These are phyloP conservation scores for Yamadazyma dushanensis DNA, from an alignment of 1,139 yeast genomes.

Conservation along the genomic window DNA sequence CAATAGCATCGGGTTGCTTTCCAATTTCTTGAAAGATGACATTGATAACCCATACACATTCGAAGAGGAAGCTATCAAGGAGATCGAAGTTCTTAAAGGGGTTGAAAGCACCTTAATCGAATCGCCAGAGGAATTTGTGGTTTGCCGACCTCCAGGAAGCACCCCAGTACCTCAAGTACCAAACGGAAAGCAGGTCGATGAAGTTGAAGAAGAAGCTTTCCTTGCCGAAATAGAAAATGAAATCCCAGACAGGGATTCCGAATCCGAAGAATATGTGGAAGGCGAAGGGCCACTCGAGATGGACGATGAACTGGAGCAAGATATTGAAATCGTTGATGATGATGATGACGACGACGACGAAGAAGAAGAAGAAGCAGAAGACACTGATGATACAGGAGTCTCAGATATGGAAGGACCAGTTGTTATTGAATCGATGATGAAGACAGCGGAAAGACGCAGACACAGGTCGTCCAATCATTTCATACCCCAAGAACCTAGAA, in stretches of 20 bases:
- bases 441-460: neutral
- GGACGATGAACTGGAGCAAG: slow-evolving; percentile 12
- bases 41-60: slow-evolving; percentile 57
- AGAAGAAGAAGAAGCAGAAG: slow-evolving; percentile 10
- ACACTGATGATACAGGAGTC: slow-evolving; percentile 3
- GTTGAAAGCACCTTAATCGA: slow-evolving; percentile 13
- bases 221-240: slow-evolving; percentile 9
- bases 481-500: slow-evolving; percentile 8
- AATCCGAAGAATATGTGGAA: slow-evolving; percentile 12
- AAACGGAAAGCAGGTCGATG: neutral
- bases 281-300: slow-evolving; percentile 14
- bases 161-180: neutral
- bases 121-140: slow-evolving; percentile 1
- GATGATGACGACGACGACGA: slow-evolving; percentile 8
- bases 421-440: neutral
- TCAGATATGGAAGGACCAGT: neutral
- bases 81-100: slow-evolving; percentile 39
- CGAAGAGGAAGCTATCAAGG: slow-evolving; percentile 52
- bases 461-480: neutral
- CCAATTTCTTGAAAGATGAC: slow-evolving; percentile 64
- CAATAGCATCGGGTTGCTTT: slow-evolving; percentile 54
- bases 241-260: slow-evolving; percentile 13
- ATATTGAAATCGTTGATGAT: slow-evolving; percentile 16
- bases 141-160: slow-evolving; percentile 1
- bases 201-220: slow-evolving; percentile 4